phyloP scores from a whole-genome alignment of 176 grass and related monocot genomes.

The Leersia perrieri region DNA sequence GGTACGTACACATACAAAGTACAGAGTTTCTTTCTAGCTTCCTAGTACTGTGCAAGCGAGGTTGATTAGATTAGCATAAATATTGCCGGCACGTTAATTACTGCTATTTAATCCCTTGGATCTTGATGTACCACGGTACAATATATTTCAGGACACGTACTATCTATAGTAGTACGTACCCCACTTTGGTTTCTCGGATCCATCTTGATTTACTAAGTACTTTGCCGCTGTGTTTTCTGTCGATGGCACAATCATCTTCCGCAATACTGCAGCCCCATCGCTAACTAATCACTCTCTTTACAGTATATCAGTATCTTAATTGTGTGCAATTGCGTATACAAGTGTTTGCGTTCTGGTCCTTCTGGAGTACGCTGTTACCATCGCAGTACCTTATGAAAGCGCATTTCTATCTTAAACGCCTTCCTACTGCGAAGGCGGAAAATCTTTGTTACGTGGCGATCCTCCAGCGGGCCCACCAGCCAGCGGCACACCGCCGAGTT shows the following conservation, averaged over 20 bases:
- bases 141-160: background rate
- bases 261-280: too few relatives aligned
- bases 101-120: background rate
- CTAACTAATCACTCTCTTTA: too few relatives aligned
- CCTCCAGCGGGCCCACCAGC: background rate
- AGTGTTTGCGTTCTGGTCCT: too few relatives aligned
- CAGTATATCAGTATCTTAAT: too few relatives aligned
- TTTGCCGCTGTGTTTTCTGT: background rate
- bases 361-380: too few relatives aligned
- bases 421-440: background rate
- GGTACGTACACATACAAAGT: background rate
- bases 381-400: background rate
- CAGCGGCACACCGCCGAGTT: background rate
- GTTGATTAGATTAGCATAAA: background rate
- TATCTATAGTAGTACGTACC: background rate
- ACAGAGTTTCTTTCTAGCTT: background rate
- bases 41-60: background rate
- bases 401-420: background rate
- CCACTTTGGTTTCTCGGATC: background rate
- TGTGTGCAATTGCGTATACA: too few relatives aligned
- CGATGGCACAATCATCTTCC: too few relatives aligned
- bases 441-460: background rate
- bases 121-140: background rate
- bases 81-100: background rate
- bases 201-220: background rate